phyloP scores from a whole-genome alignment of 2,329 filamentous ascomycete species.

The Alternaria brassicicola region DNA sequence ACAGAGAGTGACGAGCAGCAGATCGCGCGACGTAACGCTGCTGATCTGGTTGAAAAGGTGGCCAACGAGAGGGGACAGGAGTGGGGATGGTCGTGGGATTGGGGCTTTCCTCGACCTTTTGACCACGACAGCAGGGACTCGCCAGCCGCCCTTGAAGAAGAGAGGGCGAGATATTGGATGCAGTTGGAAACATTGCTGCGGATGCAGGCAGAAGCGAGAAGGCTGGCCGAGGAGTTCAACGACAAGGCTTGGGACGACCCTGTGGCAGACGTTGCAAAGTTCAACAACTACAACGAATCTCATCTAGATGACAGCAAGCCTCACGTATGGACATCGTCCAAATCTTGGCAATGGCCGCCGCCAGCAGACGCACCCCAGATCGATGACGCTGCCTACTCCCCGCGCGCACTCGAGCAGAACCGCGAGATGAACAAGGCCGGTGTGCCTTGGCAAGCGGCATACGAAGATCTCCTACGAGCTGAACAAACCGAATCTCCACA shows the following conservation, averaged over 20 bases:
- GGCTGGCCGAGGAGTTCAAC: constrained; percentile 10
- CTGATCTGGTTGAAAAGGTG: constrained; percentile 33
- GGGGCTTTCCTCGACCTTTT: constrained; percentile 40
- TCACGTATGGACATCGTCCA: constrained; percentile 17
- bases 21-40: constrained; percentile 11
- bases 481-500: constrained; percentile 18
- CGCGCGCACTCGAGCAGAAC: constrained; percentile 59
- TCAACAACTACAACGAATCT: not conserved
- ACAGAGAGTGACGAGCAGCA: not conserved
- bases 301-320: not conserved
- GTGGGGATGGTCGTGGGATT: constrained; percentile 46
- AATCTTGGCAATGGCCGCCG: constrained; percentile 30
- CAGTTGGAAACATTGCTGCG: constrained; percentile 6
- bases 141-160: constrained; percentile 1
- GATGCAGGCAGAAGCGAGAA: constrained; percentile 14
- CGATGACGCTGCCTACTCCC: constrained; percentile 55
- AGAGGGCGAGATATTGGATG: not conserved
- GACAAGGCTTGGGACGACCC: constrained; percentile 12
- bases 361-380: constrained; percentile 13
- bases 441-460: constrained; percentile 62
- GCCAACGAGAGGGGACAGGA: constrained; percentile 42
- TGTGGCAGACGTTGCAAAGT: not conserved
- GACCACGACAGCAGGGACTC: constrained; percentile 19
- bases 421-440: constrained; percentile 44
- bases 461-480: constrained; percentile 63